A percentile compares a stretch with the other conserved stretches of the same genome.
Evolutionary conservation across 2,329 filamentous ascomycete species (phyloP).

Genomic region (Fusarium dimerum): DNA sequence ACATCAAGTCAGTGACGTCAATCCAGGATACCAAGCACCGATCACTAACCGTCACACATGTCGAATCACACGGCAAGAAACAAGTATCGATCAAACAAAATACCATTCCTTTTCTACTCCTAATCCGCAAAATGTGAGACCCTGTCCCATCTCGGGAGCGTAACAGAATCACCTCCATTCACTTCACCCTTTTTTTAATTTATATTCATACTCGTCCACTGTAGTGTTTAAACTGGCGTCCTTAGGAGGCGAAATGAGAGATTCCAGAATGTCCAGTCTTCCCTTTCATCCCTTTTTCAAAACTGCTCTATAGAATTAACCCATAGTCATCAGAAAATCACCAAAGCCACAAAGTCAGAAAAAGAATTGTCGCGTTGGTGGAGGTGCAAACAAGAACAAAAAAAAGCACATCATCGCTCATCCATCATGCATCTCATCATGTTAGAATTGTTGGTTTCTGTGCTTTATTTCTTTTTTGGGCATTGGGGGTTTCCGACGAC

Average conservation of each 20-base stretch:
- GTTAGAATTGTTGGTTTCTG: slow-evolving; percentile 32
- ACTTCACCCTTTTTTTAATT: slow-evolving; percentile 27
- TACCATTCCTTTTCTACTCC: slow-evolving; percentile 40
- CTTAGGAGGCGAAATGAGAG: slow-evolving; percentile 14
- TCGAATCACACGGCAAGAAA: slow-evolving; percentile 7
- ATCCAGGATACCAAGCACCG: neutral
- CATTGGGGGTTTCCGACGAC: slow-evolving; percentile 32
- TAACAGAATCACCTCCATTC: slow-evolving; percentile 32
- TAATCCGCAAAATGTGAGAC: slow-evolving; percentile 38
- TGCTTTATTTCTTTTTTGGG: slow-evolving; percentile 37
- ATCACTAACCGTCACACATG: neutral
- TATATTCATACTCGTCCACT: slow-evolving; percentile 2
- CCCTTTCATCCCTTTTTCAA: neutral
- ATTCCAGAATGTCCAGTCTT: slow-evolving; percentile 1
- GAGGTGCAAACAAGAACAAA: neutral
- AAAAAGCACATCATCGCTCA: slow-evolving; percentile 23
- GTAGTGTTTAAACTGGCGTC: slow-evolving; percentile 26
- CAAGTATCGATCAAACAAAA: slow-evolving; percentile 32
- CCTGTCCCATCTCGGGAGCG: slow-evolving; percentile 32
- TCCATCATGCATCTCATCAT: slow-evolving; percentile 28
- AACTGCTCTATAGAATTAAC: slow-evolving; percentile 8
- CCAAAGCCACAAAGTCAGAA: slow-evolving; percentile 7
- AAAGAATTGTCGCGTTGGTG: neutral
- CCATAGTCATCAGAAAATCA: slow-evolving; percentile 3
- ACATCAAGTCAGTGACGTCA: neutral